phyloP scores from a whole-genome alignment of 2,329 filamentous ascomycete species.

The Calonectria honghensis region DNA sequence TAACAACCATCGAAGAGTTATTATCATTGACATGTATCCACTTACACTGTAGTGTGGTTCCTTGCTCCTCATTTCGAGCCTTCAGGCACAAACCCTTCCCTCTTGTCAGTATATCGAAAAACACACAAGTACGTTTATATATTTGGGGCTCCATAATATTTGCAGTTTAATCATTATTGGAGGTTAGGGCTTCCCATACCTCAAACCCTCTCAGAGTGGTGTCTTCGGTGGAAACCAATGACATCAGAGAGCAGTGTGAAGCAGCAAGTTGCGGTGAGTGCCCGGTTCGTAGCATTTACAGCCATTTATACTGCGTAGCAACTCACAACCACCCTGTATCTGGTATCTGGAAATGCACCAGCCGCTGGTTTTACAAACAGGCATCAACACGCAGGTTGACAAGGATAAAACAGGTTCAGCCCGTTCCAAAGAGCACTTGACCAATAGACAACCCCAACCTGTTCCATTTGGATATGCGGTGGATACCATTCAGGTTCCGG shows the following conservation, averaged over 20 bases:
- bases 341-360: neutral
- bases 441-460: neutral
- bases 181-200: neutral
- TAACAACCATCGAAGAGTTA: neutral
- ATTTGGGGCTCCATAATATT: neutral
- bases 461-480: neutral
- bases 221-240: neutral
- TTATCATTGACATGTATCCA: neutral
- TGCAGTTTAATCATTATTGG: neutral
- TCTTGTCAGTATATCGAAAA: neutral
- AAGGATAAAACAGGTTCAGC: neutral
- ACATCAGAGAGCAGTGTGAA: neutral
- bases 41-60: neutral
- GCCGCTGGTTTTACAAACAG: neutral
- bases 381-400: no score
- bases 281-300: neutral
- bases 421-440: neutral
- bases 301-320: neutral
- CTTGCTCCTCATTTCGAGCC: neutral
- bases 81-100: neutral
- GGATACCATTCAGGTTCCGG: constrained; percentile 9
- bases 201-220: neutral
- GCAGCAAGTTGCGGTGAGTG: neutral
- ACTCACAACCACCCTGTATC: neutral
- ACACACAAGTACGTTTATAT: neutral